Evolutionary conservation across 495 filamentous ascomycete species (phyloP).

Genomic region (Articulospora tetracladia): DNA sequence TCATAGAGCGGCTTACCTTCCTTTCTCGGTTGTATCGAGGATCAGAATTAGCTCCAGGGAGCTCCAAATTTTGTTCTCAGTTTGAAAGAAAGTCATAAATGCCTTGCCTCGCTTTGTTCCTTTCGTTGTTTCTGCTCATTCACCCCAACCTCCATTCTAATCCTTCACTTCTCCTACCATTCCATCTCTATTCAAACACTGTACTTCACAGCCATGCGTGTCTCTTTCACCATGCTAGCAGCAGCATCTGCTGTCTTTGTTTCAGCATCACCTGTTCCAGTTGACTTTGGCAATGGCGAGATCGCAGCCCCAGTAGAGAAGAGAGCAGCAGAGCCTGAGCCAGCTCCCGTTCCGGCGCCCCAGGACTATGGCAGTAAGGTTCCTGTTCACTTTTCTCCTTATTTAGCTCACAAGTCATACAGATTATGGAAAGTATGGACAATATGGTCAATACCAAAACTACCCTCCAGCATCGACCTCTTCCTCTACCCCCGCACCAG

Average conservation of each 20-base stretch:
- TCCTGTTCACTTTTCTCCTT: neutral
- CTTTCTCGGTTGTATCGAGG: neutral
- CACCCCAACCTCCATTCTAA: neutral
- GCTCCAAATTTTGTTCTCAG: neutral
- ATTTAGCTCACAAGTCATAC: neutral
- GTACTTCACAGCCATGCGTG: slow-evolving; percentile 6
- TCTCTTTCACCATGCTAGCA: slow-evolving; percentile 6
- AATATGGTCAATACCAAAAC: slow-evolving; percentile 11
- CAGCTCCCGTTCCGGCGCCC: neutral
- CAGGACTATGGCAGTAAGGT: neutral
- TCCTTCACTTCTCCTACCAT: neutral
- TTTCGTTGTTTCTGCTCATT: slow-evolving; percentile 1
- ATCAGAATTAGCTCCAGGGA: too few relatives aligned
- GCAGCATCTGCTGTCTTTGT: slow-evolving; percentile 9
- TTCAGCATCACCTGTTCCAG: slow-evolving; percentile 9
- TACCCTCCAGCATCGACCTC: slow-evolving; percentile 8
- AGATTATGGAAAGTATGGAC: slow-evolving; percentile 14
- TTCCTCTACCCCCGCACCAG: neutral
- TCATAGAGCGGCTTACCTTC: neutral
- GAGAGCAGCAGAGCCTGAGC: neutral
- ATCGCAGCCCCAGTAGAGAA: too few relatives aligned
- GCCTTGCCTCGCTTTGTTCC: too few relatives aligned
- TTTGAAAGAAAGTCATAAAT: too few relatives aligned
- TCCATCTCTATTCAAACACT: neutral
- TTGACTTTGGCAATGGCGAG: slow-evolving; percentile 18